phyloP scores from a whole-genome alignment of 2,329 filamentous ascomycete species.

The Grosmannia huntii region DNA sequence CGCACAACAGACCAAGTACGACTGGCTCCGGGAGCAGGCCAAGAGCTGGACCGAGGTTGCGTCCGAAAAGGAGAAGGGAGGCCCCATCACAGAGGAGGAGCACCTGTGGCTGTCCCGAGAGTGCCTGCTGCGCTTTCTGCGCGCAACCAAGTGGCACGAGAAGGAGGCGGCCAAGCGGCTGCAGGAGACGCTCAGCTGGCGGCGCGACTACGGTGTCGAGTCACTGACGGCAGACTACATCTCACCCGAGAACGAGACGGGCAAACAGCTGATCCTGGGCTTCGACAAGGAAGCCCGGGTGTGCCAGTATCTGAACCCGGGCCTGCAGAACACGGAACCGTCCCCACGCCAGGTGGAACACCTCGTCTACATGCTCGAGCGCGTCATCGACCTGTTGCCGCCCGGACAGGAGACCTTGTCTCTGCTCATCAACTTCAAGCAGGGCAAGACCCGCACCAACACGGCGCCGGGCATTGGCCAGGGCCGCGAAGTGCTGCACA shows the following conservation, averaged over 20 bases:
- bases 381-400: slow-evolving; percentile 75
- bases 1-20: slow-evolving; percentile 76
- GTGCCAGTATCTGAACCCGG: slow-evolving; percentile 82
- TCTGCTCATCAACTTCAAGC: slow-evolving; percentile 84
- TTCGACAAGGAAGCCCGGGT: slow-evolving; percentile 79
- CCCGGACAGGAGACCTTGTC: slow-evolving; percentile 77
- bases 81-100: slow-evolving; percentile 65
- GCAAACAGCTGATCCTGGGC: slow-evolving; percentile 83
- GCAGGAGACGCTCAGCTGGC: slow-evolving; percentile 71
- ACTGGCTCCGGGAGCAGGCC: slow-evolving; percentile 56
- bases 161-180: slow-evolving; percentile 67
- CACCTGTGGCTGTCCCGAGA: slow-evolving; percentile 85
- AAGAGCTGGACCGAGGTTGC: slow-evolving; percentile 59
- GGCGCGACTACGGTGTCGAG: slow-evolving; percentile 76
- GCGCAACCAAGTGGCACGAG: slow-evolving; percentile 82
- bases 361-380: slow-evolving; percentile 90
- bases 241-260: slow-evolving; percentile 86
- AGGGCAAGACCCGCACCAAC: slow-evolving; percentile 61
- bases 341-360: slow-evolving; percentile 84
- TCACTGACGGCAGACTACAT: slow-evolving; percentile 76
- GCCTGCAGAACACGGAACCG: slow-evolving; percentile 81
- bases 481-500: slow-evolving; percentile 73
- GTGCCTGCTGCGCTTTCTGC: slow-evolving; percentile 83
- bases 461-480: slow-evolving; percentile 59
- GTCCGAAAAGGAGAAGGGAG: slow-evolving; percentile 40